A percentile compares a stretch with the other conserved stretches of the same genome.
phyloP scores from a whole-genome alignment of 192 early-diverging fungal species.

The Geranomyces variabilis region DNA sequence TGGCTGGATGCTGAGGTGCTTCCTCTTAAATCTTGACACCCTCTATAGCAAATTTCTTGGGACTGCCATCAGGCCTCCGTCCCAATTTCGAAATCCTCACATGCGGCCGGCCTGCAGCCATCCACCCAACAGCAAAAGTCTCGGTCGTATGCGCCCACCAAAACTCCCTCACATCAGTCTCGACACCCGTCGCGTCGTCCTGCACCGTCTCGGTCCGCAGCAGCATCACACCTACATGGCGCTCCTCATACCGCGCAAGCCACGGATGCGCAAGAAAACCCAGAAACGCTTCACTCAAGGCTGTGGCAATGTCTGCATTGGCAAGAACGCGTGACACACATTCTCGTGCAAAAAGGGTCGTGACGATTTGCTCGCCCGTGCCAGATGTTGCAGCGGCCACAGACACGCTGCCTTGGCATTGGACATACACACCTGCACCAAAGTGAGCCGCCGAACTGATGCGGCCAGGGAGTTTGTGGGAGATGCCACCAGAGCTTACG shows the following conservation, averaged over 20 bases:
- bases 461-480: conserved; percentile 79
- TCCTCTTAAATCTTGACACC: background rate
- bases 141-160: conserved; percentile 73
- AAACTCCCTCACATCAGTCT: conserved; percentile 50
- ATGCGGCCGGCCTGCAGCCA: conserved; percentile 26
- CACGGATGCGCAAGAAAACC: background rate
- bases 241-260: background rate
- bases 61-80: background rate
- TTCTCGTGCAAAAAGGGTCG: conserved; percentile 66
- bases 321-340: background rate
- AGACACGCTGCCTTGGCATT: conserved; percentile 13
- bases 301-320: background rate
- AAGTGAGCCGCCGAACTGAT: conserved; percentile 87
- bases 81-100: conserved; percentile 22
- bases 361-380: conserved; percentile 86
- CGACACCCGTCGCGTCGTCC: conserved; percentile 19
- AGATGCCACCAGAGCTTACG: conserved; percentile 87
- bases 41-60: background rate
- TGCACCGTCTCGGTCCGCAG: conserved; percentile 12
- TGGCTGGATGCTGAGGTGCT: too few species aligned
- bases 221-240: background rate
- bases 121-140: conserved; percentile 59
- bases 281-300: background rate
- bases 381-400: conserved; percentile 69
- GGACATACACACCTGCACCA: conserved; percentile 5